Base-by-base conservation (phyloP, 2,329 filamentous ascomycete genomes). In the Sarocladium kiliense region DNA sequence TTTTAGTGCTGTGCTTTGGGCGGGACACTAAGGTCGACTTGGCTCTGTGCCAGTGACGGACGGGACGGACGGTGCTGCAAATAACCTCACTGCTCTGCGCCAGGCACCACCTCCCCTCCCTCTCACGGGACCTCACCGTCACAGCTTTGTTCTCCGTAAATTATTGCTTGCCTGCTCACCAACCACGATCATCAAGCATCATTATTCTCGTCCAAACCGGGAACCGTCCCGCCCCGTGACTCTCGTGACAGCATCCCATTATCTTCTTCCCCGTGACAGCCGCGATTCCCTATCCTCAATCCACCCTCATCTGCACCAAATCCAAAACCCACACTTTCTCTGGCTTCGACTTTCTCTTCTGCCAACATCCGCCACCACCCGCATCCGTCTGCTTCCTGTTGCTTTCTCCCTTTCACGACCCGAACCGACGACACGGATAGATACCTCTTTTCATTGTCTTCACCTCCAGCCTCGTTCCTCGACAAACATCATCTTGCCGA, bases 221-320 rank as follows among this genome's bases (percentile, higher is more conserved):
- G 44, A 47, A 47, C 44, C 44, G 25, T 47, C 44, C 44, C 44
- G 25, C 44, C 44, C 23, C 44, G 44, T 47, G 44, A n/a, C 44
- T 47, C 44, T 47, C 44, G 44, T 47, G 44, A 26, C 44, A 47
- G 44, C 44, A 47, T 47, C 25, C 7, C 25, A 32, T 32, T 6
- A 32, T 32, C 30, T 32, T 12, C 30, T 10, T 47, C 23, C 44
- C 25, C 44, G 44, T 47, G 44, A 47, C 10, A 21, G 39, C 19
- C 39, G 39, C 18, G 9, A 5, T 39, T 16, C 5, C 21, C 21
- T 47, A 27, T 18, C 12, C 44, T 11, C 25, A 6, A 30, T 47
- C 44, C 44, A 26, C 44, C 12, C 44, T 18, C 27, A 21, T 23
- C 44, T 18, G 11, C 21, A 44, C 18, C 23, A 14, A 7, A n/a